These are phyloP conservation scores for Podospora pseudopauciseta DNA, from an alignment of 495 filamentous ascomycete species.

Conservation along the genomic window DNA sequence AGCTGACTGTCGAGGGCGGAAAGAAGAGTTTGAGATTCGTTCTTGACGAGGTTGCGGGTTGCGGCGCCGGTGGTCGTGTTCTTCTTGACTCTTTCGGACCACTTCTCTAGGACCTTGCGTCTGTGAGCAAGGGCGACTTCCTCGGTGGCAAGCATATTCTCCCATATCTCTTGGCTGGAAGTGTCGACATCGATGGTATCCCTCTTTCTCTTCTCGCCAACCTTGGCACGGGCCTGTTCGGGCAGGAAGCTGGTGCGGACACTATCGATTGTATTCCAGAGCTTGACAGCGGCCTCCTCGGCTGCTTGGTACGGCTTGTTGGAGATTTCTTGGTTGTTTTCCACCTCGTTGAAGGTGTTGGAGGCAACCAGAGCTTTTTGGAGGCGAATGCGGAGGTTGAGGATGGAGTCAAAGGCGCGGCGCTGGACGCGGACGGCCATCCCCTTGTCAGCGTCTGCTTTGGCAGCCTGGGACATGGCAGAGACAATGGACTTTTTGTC, in stretches of 20 bases:
- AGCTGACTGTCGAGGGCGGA: conserved; percentile 73
- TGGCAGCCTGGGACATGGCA: conserved; percentile 67
- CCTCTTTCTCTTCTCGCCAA: conserved; percentile 57
- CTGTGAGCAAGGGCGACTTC: conserved; percentile 50
- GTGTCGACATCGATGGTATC: conserved; percentile 46
- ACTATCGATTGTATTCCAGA: conserved; percentile 79
- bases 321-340: conserved; percentile 32
- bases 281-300: conserved; percentile 78
- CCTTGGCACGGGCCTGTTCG: conserved; percentile 31
- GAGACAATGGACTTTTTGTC: conserved; percentile 67
- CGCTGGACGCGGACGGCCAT: conserved; percentile 78
- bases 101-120: conserved; percentile 62
- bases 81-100: conserved; percentile 56
- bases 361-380: conserved; percentile 82
- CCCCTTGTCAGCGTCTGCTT: conserved; percentile 80
- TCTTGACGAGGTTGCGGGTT: conserved; percentile 50
- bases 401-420: conserved; percentile 76
- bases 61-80: conserved; percentile 40
- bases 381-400: conserved; percentile 83
- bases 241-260: conserved; percentile 57
- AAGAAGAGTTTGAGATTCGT: conserved; percentile 58
- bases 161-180: conserved; percentile 64
- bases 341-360: conserved; percentile 63
- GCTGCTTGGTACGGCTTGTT: conserved; percentile 63
- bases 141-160: conserved; percentile 61